Percentiles rank a stretch among this genome's conserved stretches.
Evolutionary conservation across 768 basidiomycete species (phyloP).

Genomic region (Lactifluus subvellereus): DNA sequence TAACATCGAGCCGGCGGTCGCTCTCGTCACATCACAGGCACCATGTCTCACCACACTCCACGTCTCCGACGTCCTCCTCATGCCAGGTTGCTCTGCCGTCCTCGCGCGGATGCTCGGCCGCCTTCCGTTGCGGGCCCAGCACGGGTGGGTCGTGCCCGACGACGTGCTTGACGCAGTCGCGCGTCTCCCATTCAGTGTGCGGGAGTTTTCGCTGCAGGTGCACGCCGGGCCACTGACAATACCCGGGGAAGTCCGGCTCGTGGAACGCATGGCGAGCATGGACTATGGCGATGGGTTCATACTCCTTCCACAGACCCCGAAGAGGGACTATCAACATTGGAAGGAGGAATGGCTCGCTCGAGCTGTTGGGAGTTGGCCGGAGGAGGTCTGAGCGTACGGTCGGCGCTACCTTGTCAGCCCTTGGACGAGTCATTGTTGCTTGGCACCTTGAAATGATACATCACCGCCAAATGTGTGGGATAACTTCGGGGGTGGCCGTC

Average conservation of each 20-base stretch:
- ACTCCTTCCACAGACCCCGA: constrained; percentile 5
- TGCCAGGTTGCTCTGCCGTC: constrained; percentile 18
- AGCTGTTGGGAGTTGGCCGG: neutral
- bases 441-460: too few relatives aligned
- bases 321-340: neutral
- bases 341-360: constrained; percentile 10
- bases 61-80: constrained; percentile 11
- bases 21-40: constrained; percentile 1
- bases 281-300: constrained; percentile 18
- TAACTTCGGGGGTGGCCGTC: too few relatives aligned
- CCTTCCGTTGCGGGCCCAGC: constrained; percentile 13
- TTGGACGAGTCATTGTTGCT: too few relatives aligned
- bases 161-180: neutral
- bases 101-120: constrained; percentile 21
- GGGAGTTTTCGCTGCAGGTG: constrained; percentile 12
- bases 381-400: neutral
- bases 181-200: constrained; percentile 12
- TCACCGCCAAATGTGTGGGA: neutral
- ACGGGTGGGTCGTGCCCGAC: constrained; percentile 12
- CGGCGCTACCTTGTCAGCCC: neutral
- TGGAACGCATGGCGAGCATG: constrained; percentile 17
- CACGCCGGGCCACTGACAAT: neutral
- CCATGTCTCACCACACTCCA: constrained; percentile 11
- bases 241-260: neutral
- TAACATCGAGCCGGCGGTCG: constrained; percentile 6